Evolutionary conservation across 2,329 filamentous ascomycete genomes (phyloP).

Genomic region (Penicillium sp.): DNA sequence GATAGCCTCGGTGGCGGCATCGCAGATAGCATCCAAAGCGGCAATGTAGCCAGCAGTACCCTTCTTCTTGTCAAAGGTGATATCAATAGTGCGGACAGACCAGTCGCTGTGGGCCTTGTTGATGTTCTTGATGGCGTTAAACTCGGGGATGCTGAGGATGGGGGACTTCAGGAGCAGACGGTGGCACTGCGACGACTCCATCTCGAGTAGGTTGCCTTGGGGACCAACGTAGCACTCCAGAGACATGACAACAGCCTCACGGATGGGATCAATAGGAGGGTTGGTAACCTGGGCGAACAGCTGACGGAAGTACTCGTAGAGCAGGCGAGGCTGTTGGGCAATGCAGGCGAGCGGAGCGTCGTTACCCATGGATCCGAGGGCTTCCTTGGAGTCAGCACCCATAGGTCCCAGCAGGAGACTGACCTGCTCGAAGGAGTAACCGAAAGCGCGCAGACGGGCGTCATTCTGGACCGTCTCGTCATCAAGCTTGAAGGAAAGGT

Average conservation of each 20-base stretch:
- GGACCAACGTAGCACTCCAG: slow-evolving; percentile 94
- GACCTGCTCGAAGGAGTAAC: slow-evolving; percentile 94
- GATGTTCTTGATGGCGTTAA: slow-evolving; percentile 83
- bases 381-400: slow-evolving; percentile 97
- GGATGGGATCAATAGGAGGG: slow-evolving; percentile 93
- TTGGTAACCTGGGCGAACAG: slow-evolving; percentile 98
- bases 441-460: slow-evolving; percentile 79
- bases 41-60: slow-evolving; percentile 82
- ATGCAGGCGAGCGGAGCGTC: slow-evolving; percentile 91
- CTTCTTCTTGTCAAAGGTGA: slow-evolving; percentile 86
- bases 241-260: slow-evolving; percentile 98
- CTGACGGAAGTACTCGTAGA: slow-evolving; percentile 97
- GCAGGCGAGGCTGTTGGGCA: slow-evolving; percentile 81
- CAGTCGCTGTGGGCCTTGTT: slow-evolving; percentile 71
- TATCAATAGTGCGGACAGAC: slow-evolving; percentile 87
- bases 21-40: slow-evolving; percentile 85
- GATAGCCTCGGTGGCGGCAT: slow-evolving; percentile 80
- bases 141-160: slow-evolving; percentile 84
- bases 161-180: slow-evolving; percentile 85
- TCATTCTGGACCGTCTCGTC: slow-evolving; percentile 77
- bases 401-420: slow-evolving; percentile 89
- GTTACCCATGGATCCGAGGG: slow-evolving; percentile 96
- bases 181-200: slow-evolving; percentile 86
- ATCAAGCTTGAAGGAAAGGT: slow-evolving; percentile 69
- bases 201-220: slow-evolving; percentile 91